Base-by-base conservation (phyloP, 352 stramenopile species). In the Globisporangium orthogonon region DNA sequence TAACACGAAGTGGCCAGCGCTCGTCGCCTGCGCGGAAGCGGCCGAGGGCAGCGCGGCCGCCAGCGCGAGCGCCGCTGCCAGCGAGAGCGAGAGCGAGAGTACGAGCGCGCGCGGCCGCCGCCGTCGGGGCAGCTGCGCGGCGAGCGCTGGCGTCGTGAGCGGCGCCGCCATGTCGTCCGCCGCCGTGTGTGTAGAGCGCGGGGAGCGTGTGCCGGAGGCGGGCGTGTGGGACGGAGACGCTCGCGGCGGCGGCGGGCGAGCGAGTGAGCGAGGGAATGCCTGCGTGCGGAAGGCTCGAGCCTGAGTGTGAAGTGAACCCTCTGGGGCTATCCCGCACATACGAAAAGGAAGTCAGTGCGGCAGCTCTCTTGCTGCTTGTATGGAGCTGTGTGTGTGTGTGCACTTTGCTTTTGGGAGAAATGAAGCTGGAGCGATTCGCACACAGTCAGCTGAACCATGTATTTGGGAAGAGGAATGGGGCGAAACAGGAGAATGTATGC, bases 1-100 rank as follows among this genome's bases (percentile, higher is more conserved):
- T 23, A 83, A 71, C 48, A 76, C 52, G 52, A 73, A 78, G 45
- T 48, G 54, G 33, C 37, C 49, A 4, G 56, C 43, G 30, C 46
- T 61, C 30, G 37, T 9, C 3, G 30, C 45, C 33, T 39, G 40
- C 39, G 56, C 45, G 3, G 23, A 23, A 23, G 33, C 33, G 33
- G 0, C 10, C 33, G 33, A 37, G 4, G 33, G 33, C 33, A 37
- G 33, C 33, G 33, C 33, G 33, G 29, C 31, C 35, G 50, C 17
- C 23, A 15, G 50, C 14, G 39, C 37, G 13, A 46, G 40, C 14
- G 35, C 29, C 14, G 31, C 50, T 44, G 50, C 50, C 31, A 54
- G 31, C 50, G 31, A 43, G 7, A 44, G 33, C 49, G 30, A 29
- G 49, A 31, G 29, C 49, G 39, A 10, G 2, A 54, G 23, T 1